Conservation (phyloP, 176 grass and related monocot genomes). For the Sorghum bicolor region DNA sequence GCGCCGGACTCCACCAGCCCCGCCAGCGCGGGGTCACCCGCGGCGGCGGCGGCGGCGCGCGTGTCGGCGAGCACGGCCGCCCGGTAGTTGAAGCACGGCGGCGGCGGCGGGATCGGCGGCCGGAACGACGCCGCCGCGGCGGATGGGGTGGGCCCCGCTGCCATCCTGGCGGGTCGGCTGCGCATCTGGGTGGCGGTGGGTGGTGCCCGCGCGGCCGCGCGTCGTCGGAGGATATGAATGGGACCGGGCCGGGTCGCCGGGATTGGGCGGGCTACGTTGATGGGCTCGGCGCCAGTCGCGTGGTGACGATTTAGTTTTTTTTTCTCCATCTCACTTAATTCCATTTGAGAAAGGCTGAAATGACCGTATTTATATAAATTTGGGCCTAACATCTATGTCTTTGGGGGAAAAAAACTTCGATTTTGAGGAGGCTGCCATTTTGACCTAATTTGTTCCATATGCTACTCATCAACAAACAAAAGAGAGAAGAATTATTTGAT, state of each 20-base stretch:
- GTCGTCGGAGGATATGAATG: constrained; percentile 18
- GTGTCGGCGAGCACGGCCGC: constrained; percentile 62
- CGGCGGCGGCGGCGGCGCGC: constrained; percentile 34
- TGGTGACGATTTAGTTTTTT: too few relatives aligned
- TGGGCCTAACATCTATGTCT: too few relatives aligned
- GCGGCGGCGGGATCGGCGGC: constrained; percentile 64
- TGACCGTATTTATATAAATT: too few relatives aligned
- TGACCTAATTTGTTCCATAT: too few relatives aligned
- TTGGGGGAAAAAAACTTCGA: too few relatives aligned
- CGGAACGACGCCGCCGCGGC: constrained; percentile 41
- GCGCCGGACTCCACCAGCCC: constrained; percentile 70
- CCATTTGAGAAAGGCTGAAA: too few relatives aligned
- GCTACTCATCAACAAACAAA: too few relatives aligned
- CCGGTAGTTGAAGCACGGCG: constrained; percentile 79
- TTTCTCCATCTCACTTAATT: too few relatives aligned
- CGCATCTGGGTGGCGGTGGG: background rate
- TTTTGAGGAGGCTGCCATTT: too few relatives aligned
- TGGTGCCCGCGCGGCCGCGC: constrained; percentile 18
- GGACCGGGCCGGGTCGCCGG: background rate
- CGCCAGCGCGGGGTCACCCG: constrained; percentile 51
- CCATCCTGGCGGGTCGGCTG: background rate
- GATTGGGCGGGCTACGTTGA: background rate
- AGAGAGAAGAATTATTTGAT: too few relatives aligned
- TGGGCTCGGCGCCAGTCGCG: background rate
- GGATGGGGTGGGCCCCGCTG: constrained; percentile 27